Conservation (phyloP, 169 alveolate species). For the Perkinsus chesapeaki region DNA sequence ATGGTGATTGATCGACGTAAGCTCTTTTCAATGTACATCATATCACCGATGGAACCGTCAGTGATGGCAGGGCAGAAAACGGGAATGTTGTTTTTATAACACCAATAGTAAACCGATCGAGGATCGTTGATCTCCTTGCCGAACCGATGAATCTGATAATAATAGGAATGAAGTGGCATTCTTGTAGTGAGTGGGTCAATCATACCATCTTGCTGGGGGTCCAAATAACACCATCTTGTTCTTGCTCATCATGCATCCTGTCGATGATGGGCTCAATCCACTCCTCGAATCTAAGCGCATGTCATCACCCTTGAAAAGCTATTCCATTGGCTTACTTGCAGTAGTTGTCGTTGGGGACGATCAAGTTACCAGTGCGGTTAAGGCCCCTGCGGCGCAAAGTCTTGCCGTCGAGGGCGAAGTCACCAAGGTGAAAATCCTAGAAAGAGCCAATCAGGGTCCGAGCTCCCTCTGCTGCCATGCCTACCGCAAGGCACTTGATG, state of each 20-base stretch:
- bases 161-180: not conserved
- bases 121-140: slow-evolving; percentile 93
- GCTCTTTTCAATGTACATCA: slow-evolving; percentile 66
- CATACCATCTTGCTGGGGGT: slow-evolving; percentile 58
- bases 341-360: slow-evolving; percentile 95
- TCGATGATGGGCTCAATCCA: slow-evolving; percentile 93
- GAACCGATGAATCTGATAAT: slow-evolving; percentile 62
- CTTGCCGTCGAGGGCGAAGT: slow-evolving; percentile 79
- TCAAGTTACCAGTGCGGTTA: slow-evolving; percentile 94
- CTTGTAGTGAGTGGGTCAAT: not conserved
- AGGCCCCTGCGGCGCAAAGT: slow-evolving; percentile 86
- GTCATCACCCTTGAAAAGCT: not conserved
- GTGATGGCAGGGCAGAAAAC: slow-evolving; percentile 98
- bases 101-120: slow-evolving; percentile 93
- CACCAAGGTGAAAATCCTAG: slow-evolving; percentile 36
- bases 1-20: too few relatives aligned
- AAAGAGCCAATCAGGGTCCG: slow-evolving; percentile 2
- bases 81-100: slow-evolving; percentile 94
- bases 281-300: slow-evolving; percentile 70
- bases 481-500: slow-evolving; percentile 88
- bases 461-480: not conserved
- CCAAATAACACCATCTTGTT: slow-evolving; percentile 53
- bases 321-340: slow-evolving; percentile 36
- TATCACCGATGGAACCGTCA: slow-evolving; percentile 98
- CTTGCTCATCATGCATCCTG: slow-evolving; percentile 83